These are phyloP conservation scores for Salix suchowensis DNA, from an alignment of 345 rosid species.

Conservation along the genomic window DNA sequence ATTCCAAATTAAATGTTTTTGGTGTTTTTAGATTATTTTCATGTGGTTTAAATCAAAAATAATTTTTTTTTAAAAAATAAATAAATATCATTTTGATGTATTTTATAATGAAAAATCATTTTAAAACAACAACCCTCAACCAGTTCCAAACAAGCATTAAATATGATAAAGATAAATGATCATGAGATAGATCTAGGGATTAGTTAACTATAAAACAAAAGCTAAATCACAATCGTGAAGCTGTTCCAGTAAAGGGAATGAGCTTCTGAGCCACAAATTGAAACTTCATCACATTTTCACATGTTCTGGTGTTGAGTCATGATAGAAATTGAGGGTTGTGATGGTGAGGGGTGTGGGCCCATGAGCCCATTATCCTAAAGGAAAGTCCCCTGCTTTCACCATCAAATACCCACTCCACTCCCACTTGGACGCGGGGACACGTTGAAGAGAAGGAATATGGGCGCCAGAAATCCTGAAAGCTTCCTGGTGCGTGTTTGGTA, in stretches of 20 bases:
- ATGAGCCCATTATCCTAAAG: neutral
- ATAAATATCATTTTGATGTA: too few relatives aligned
- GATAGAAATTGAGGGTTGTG: neutral
- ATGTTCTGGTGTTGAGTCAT: neutral
- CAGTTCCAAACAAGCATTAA: too few relatives aligned
- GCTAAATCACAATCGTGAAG: neutral
- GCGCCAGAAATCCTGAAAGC: too few relatives aligned
- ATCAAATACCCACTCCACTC: neutral
- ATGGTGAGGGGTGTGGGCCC: slow-evolving; percentile 2
- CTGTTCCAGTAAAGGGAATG: neutral
- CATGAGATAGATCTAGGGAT: too few relatives aligned
- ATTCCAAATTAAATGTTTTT: too few relatives aligned
- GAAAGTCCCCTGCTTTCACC: neutral
- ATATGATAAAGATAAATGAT: too few relatives aligned
- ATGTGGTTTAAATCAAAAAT: too few relatives aligned
- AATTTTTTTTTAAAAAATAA: too few relatives aligned
- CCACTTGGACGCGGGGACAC: neutral
- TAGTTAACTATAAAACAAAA: neutral
- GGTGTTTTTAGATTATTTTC: too few relatives aligned
- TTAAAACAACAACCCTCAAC: too few relatives aligned
- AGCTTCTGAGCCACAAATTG: neutral
- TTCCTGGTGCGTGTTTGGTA: too few relatives aligned
- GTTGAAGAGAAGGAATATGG: neutral
- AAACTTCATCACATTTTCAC: neutral
- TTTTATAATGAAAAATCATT: too few relatives aligned